Conservation (phyloP, 495 filamentous ascomycete species). For the Choiromyces venosus region DNA sequence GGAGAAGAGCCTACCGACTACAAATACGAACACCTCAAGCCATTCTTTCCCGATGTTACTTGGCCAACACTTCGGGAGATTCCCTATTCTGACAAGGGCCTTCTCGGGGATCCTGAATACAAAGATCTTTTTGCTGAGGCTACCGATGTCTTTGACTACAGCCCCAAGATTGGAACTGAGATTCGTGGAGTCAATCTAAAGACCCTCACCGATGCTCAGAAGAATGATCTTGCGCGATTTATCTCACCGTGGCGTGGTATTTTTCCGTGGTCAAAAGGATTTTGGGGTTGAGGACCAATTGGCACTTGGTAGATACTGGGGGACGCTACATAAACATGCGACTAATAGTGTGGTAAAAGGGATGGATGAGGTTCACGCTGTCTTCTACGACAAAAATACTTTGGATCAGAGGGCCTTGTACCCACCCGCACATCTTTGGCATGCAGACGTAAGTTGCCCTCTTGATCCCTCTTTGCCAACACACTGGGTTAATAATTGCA, state of each 20-base stretch:
- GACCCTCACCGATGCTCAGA: slow-evolving; percentile 61
- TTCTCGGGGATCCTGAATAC: slow-evolving; percentile 54
- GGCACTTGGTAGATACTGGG: slow-evolving; percentile 61
- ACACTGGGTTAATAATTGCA: too few species aligned
- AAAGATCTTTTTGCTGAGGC: slow-evolving; percentile 46
- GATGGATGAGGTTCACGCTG: slow-evolving; percentile 36
- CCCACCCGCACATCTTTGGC: slow-evolving; percentile 43
- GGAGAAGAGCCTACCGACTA: slow-evolving; percentile 49
- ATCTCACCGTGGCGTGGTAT: slow-evolving; percentile 68
- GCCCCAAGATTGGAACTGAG: slow-evolving; percentile 53
- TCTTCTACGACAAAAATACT: slow-evolving; percentile 35
- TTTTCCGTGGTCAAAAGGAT: slow-evolving; percentile 66
- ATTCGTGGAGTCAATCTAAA: slow-evolving; percentile 64
- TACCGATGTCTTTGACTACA: slow-evolving; percentile 42
- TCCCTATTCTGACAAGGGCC: slow-evolving; percentile 53
- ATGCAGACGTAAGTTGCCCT: not conserved
- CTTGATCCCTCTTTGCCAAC: not conserved
- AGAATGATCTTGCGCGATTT: slow-evolving; percentile 68
- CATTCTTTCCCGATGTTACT: slow-evolving; percentile 53
- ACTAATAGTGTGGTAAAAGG: slow-evolving; percentile 42
- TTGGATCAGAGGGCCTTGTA: slow-evolving; percentile 54
- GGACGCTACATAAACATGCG: slow-evolving; percentile 59
- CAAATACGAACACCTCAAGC: slow-evolving; percentile 54
- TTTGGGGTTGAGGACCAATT: slow-evolving; percentile 58
- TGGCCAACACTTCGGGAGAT: slow-evolving; percentile 53